Conservation (phyloP, 257 asterid species). For the Ehretia macrophylla region DNA sequence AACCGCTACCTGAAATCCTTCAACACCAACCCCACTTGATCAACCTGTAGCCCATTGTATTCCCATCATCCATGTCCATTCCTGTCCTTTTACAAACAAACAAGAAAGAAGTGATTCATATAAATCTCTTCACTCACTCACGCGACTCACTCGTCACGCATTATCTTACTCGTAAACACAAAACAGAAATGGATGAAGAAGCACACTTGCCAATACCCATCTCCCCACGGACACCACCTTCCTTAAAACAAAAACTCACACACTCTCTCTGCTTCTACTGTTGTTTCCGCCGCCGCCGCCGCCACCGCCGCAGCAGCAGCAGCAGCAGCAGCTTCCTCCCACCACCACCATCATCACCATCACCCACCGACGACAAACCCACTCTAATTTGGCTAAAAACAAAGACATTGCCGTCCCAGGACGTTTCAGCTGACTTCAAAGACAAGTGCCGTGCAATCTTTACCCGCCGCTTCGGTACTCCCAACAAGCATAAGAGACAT, state of each 20-base stretch:
- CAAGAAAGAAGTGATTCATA: too few relatives aligned
- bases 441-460: conserved; percentile 39
- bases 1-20: too few relatives aligned
- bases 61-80: too few relatives aligned
- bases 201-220: conserved; percentile 1
- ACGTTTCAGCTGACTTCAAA: conserved; percentile 35
- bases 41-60: too few relatives aligned
- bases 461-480: conserved; percentile 21
- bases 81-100: too few relatives aligned
- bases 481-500: conserved; percentile 30
- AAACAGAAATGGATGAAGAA: conserved; percentile 8
- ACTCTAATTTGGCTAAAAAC: conserved; percentile 36
- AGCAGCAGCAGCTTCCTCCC: conserved; percentile 28
- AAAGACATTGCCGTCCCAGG: conserved; percentile 22
- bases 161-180: too few relatives aligned
- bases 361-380: conserved; percentile 39
- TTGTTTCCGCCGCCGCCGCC: too few relatives aligned
- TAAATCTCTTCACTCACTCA: too few relatives aligned
- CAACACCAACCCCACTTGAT: too few relatives aligned
- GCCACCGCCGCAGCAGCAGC: conserved; percentile 59
- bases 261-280: conserved; percentile 44
- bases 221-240: conserved; percentile 21
- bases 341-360: conserved; percentile 27
- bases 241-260: conserved; percentile 44
- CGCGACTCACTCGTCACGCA: too few relatives aligned